Conservation (phyloP, 192 early-diverging fungal species). For the Backusella tarrabulga region DNA sequence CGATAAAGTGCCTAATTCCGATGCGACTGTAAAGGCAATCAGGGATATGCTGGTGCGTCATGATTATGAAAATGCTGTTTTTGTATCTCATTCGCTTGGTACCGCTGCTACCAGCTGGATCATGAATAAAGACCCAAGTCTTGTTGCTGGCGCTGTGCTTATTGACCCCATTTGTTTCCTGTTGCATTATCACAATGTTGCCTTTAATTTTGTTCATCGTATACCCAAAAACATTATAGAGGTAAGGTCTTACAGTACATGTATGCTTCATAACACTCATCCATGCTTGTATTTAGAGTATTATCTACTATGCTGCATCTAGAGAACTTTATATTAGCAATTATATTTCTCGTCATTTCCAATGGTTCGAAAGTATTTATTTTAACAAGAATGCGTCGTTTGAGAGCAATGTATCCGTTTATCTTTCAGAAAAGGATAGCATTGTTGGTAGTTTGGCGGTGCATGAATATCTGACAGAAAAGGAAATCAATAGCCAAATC, state of each 20-base stretch:
- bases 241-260: constrained; percentile 5
- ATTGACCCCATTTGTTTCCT: constrained; percentile 69
- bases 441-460: constrained; percentile 39
- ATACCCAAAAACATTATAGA: constrained; percentile 37
- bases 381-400: constrained; percentile 25
- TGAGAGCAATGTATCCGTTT: constrained; percentile 27
- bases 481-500: constrained; percentile 36
- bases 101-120: constrained; percentile 63
- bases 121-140: constrained; percentile 47
- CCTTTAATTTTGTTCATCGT: constrained; percentile 59
- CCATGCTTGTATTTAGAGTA: constrained; percentile 32
- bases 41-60: constrained; percentile 52
- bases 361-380: constrained; percentile 46
- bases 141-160: constrained; percentile 52
- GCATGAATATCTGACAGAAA: constrained; percentile 35
- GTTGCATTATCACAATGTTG: constrained; percentile 58
- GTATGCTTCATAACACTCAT: not conserved
- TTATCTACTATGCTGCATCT: constrained; percentile 58
- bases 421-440: constrained; percentile 46
- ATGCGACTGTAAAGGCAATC: constrained; percentile 54
- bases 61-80: constrained; percentile 50
- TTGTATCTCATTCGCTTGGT: constrained; percentile 68
- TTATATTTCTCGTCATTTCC: constrained; percentile 54
- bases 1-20: constrained; percentile 51
- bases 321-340: constrained; percentile 62